Conservation (phyloP, 139 green algal genomes). For the Tetradesmus obliquus region DNA sequence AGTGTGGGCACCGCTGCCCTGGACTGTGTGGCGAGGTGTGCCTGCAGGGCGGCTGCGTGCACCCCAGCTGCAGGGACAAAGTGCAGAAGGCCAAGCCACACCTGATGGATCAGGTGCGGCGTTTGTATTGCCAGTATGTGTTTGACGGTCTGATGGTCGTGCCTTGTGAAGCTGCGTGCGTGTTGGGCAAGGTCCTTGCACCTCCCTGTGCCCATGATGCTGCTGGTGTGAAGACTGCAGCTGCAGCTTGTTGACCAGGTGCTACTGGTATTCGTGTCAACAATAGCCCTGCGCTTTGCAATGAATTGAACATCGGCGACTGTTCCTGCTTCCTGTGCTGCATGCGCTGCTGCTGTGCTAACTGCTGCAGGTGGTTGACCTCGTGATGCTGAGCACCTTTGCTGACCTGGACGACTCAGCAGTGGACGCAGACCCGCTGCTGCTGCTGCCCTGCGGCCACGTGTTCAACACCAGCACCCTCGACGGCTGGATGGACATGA, state of each 20-base stretch:
- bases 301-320: not conserved
- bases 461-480: conserved; percentile 71
- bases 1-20: conserved; percentile 70
- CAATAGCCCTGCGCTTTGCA: not conserved
- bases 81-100: not conserved
- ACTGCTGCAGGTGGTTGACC: conserved; percentile 58
- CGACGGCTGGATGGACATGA: conserved; percentile 60
- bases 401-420: conserved; percentile 57
- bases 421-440: conserved; percentile 62
- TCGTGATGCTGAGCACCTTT: conserved; percentile 58
- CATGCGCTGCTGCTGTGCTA: not conserved
- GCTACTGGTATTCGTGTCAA: not conserved
- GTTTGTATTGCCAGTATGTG: too few relatives aligned
- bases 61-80: conserved; percentile 21
- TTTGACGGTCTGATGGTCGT: too few relatives aligned
- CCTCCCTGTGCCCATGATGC: too few relatives aligned
- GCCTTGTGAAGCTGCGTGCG: too few relatives aligned
- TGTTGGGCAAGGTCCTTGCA: too few relatives aligned
- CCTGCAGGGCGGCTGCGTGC: conserved; percentile 11
- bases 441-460: conserved; percentile 74
- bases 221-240: too few relatives aligned
- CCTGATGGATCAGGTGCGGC: not conserved
- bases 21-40: conserved; percentile 69
- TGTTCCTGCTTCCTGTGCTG: not conserved
- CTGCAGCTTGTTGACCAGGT: not conserved